These are phyloP conservation scores for Ceratobasidium sp. DNA, from an alignment of 1,284 basidiomycete genomes.

Conservation along the genomic window DNA sequence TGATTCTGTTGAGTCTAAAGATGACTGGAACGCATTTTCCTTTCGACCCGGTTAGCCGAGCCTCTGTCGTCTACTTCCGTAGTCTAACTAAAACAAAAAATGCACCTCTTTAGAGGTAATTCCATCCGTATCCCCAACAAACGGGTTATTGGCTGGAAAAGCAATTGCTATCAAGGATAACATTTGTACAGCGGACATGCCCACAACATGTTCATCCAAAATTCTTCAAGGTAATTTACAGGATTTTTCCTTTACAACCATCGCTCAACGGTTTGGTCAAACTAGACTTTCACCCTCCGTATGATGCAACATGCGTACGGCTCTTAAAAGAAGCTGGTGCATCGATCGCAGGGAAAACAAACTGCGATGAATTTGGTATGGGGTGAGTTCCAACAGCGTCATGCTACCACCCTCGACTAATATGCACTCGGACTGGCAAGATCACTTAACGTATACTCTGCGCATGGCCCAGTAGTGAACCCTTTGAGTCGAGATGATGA, in stretches of 20 bases:
- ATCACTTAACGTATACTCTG: conserved; percentile 78
- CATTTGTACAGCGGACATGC: conserved; percentile 77
- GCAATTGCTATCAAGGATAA: conserved; percentile 86
- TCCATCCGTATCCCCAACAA: background rate
- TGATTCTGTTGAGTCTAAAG: conserved; percentile 16
- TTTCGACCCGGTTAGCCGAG: conserved; percentile 30
- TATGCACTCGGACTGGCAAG: conserved; percentile 59
- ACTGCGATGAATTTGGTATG: conserved; percentile 99
- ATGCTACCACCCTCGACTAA: background rate
- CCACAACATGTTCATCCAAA: conserved; percentile 84
- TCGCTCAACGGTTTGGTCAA: conserved; percentile 11
- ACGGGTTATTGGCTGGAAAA: conserved; percentile 19
- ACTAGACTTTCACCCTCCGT: conserved; percentile 82
- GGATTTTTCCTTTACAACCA: background rate
- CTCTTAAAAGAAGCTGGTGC: conserved; percentile 78
- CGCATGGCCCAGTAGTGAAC: conserved; percentile 84
- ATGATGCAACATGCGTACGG: conserved; percentile 88
- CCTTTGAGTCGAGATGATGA: conserved; percentile 67
- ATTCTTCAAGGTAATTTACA: conserved; percentile 73
- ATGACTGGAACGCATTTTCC: conserved; percentile 38
- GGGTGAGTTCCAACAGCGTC: conserved; percentile 69
- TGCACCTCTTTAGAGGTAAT: background rate
- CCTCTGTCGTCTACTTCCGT: background rate
- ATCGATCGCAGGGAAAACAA: conserved; percentile 87
- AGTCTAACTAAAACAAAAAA: background rate